A percentile compares a stretch with the other conserved stretches of the same genome.
These are phyloP conservation scores for Arabidopsis lyrata DNA, from an alignment of 441 rosid species.

Conservation along the genomic window DNA sequence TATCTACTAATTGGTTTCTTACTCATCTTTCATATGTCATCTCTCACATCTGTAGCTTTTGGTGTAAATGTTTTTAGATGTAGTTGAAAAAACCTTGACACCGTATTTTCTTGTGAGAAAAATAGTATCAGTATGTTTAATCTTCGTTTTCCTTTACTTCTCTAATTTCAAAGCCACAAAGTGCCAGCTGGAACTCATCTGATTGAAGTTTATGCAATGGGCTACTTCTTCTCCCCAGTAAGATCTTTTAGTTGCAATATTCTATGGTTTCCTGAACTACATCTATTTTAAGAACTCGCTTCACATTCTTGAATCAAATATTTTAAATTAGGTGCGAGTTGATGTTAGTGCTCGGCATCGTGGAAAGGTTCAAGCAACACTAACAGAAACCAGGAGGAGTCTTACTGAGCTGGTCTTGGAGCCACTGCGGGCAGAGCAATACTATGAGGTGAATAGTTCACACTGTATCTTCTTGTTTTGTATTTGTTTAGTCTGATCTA, in stretches of 20 bases:
- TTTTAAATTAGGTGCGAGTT: constrained; percentile 73
- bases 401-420: constrained; percentile 88
- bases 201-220: constrained; percentile 89
- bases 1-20: constrained; percentile 1
- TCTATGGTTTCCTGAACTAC: constrained; percentile 17
- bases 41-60: constrained; percentile 13
- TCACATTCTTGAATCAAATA: constrained; percentile 20
- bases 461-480: not conserved
- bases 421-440: constrained; percentile 83
- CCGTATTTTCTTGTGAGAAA: not conserved
- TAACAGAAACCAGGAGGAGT: constrained; percentile 92
- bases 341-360: constrained; percentile 98
- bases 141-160: constrained; percentile 59
- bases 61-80: not conserved
- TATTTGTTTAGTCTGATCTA: constrained; percentile 9
- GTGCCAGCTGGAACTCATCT: constrained; percentile 96
- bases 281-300: constrained; percentile 16
- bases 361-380: constrained; percentile 94
- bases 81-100: not conserved
- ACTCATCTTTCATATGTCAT: not conserved
- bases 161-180: constrained; percentile 62
- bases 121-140: constrained; percentile 22
- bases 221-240: constrained; percentile 96
- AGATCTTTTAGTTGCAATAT: constrained; percentile 39
- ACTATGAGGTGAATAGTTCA: constrained; percentile 73